Conservation (phyloP, 805 yeast genomes). For the Helenozyma rhizophorensis region DNA sequence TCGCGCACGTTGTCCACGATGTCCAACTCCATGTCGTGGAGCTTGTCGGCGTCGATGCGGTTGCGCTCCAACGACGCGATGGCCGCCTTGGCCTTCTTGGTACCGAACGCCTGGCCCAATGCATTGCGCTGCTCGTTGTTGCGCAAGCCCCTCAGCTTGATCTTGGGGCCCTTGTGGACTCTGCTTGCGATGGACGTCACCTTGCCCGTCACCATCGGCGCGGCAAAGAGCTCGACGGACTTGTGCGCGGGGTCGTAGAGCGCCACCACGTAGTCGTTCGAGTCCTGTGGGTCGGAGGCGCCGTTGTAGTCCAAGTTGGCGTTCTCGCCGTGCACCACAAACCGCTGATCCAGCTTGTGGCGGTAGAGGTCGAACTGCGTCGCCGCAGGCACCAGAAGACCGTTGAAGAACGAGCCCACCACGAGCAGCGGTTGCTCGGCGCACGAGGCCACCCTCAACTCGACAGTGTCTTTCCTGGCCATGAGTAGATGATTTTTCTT, state of each 20-base stretch:
- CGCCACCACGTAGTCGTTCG: slow-evolving; percentile 64
- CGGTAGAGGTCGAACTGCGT: slow-evolving; percentile 62
- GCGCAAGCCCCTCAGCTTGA: slow-evolving; percentile 51
- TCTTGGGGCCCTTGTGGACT: slow-evolving; percentile 54
- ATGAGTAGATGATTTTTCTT: slow-evolving; percentile 1
- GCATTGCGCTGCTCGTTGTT: slow-evolving; percentile 67
- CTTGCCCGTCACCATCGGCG: slow-evolving; percentile 58
- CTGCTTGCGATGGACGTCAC: slow-evolving; percentile 62
- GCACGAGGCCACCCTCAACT: slow-evolving; percentile 33
- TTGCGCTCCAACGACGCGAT: slow-evolving; percentile 77
- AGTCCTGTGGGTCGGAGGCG: slow-evolving; percentile 27
- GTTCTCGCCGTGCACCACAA: slow-evolving; percentile 73
- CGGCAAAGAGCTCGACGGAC: slow-evolving; percentile 57
- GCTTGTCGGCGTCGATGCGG: slow-evolving; percentile 77
- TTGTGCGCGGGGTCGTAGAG: slow-evolving; percentile 67
- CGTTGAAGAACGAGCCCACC: slow-evolving; percentile 76
- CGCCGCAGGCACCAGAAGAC: slow-evolving; percentile 56
- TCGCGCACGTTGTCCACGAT: slow-evolving; percentile 76
- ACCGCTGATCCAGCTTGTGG: slow-evolving; percentile 38
- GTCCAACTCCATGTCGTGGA: slow-evolving; percentile 70
- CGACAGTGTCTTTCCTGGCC: slow-evolving; percentile 34
- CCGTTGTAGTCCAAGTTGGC: slow-evolving; percentile 74
- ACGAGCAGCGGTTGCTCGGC: slow-evolving; percentile 47
- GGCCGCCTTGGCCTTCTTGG: slow-evolving; percentile 92
- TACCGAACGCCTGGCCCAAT: slow-evolving; percentile 95